Evolutionary conservation across 192 early-diverging fungal genomes (phyloP).

Genomic region (Backusella mclennaniae): DNA sequence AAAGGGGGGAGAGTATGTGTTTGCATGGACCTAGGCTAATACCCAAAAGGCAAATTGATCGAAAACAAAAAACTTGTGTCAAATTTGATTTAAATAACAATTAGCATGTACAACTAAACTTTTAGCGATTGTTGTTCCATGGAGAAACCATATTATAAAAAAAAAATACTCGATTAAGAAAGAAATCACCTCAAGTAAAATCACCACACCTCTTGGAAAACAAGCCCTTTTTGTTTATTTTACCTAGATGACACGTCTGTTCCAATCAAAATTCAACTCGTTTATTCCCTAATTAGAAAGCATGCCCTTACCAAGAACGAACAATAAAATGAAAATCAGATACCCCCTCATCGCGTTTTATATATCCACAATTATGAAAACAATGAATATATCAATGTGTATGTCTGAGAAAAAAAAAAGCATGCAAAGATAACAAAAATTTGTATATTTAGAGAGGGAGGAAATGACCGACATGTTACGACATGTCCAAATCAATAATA

Average conservation of each 20-base stretch:
- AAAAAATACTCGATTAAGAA: background rate
- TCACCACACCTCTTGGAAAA: no score
- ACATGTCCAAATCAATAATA: no score
- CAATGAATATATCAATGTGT: background rate
- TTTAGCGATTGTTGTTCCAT: background rate
- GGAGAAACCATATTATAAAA: background rate
- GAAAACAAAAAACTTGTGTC: background rate
- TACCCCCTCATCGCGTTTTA: background rate
- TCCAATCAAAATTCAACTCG: background rate
- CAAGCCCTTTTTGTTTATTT: background rate
- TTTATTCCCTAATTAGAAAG: background rate
- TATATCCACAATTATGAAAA: background rate
- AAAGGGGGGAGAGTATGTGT: background rate
- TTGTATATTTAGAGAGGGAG: background rate
- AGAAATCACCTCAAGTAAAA: no score
- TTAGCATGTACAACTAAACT: background rate
- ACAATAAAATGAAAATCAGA: background rate
- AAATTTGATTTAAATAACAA: background rate
- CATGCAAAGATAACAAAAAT: background rate
- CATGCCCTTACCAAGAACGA: background rate
- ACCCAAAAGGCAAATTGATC: background rate
- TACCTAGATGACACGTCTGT: background rate
- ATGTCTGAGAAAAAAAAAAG: background rate
- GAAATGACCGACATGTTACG: background rate
- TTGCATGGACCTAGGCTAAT: background rate